Evolutionary conservation across 2,329 filamentous ascomycete genomes (phyloP), one percentile per base, ranked within the genome.

Genomic region (Apiospora koreana): DNA sequence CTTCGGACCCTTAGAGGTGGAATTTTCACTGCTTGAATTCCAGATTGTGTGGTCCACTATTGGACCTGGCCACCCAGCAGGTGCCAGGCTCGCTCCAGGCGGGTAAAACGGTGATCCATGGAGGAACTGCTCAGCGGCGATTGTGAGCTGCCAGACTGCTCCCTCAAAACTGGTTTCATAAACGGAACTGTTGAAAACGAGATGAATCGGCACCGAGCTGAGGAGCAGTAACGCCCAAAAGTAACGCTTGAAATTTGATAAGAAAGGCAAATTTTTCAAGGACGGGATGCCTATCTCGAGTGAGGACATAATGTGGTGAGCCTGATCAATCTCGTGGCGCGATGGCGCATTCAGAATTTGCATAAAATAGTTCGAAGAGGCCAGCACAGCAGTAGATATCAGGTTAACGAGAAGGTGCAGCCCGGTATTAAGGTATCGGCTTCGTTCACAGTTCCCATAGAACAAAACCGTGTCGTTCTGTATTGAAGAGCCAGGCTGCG

Each of bases 241-340:
- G 0, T 8, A 5, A n/a, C 10, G 12, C 65, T 70, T 70, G 18
- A 41, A 42, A 0, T 7, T 9, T 2, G 68, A 66, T 1, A 69
- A 8, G 18, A 54, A 66, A 4, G 12, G 8, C 16, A 83, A 38
- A 69, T 82, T 84, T 1, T 81, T 76, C 2, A 80, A 21, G 68
- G 81, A 83, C 5, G 80, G 75, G 1, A 83, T 73, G 1, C 85
- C 83, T 67, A 85, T 81, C 65, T 83, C 80, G 0, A 85, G 74
- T 80, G 81, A 84, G 16, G 73, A 75, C 2, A 78, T 75, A 50
- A 75, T 72, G 0, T 71, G 68, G 76, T 87, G 86, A 0, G 83
- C 84, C 42, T 72, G 70, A 46, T 87, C 81, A 67, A 72, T 23
- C 43, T 71, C 69, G 3, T 67, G 28, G 6, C 72, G 71, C 9